Percentiles rank a stretch among this genome's conserved stretches.
Conservation (phyloP, 768 basidiomycete genomes). For the Favolaschia claudopus region DNA sequence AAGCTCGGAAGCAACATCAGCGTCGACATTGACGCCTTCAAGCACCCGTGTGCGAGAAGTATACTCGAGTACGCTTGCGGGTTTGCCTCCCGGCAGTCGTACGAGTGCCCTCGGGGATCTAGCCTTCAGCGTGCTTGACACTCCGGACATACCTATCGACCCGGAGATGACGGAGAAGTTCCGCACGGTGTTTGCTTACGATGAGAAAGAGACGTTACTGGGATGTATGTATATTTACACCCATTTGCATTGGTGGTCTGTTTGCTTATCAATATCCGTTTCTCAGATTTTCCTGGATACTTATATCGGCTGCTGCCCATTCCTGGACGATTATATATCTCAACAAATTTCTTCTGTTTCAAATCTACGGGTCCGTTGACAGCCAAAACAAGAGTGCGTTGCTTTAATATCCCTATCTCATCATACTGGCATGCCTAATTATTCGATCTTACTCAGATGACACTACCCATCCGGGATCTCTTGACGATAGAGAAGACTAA, state of each 20-base stretch:
- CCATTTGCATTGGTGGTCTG: neutral
- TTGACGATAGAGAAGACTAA: conserved; percentile 84
- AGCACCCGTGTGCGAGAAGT: conserved; percentile 61
- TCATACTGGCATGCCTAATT: neutral
- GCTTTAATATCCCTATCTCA: neutral
- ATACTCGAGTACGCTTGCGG: conserved; percentile 51
- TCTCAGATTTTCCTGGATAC: conserved; percentile 89
- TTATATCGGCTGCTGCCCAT: conserved; percentile 90
- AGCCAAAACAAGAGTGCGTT: conserved; percentile 79
- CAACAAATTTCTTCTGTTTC: conserved; percentile 95
- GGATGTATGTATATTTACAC: conserved; percentile 71
- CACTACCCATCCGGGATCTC: conserved; percentile 90
- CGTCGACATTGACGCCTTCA: conserved; percentile 36
- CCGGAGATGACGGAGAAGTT: conserved; percentile 78
- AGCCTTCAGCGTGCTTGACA: conserved; percentile 85
- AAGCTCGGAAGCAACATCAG: conserved; percentile 31
- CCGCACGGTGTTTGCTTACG: conserved; percentile 81
- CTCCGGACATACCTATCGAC: conserved; percentile 69
- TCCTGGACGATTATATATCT: conserved; percentile 87
- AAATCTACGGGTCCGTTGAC: conserved; percentile 85
- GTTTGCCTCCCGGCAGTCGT: conserved; percentile 40
- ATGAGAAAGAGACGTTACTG: conserved; percentile 85
- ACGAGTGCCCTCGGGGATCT: conserved; percentile 60
- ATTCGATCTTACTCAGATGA: conserved; percentile 69
- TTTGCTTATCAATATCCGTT: conserved; percentile 13